Evolutionary conservation across 1,139 yeast species (phyloP).

Genomic region (Pichia sp.): DNA sequence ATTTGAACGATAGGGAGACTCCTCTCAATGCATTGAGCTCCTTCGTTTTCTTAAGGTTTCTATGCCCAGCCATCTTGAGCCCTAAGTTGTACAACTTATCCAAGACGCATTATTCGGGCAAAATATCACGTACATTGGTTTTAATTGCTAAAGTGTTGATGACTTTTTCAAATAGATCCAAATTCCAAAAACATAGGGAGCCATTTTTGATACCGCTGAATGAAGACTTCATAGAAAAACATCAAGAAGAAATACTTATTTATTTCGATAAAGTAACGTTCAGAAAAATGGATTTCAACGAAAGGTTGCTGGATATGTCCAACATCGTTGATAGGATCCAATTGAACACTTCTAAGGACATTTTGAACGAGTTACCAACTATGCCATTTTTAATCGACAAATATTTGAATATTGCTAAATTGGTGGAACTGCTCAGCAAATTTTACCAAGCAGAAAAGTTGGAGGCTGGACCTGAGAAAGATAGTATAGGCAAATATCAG

Average conservation of each 20-base stretch:
- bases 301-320: constrained; percentile 53
- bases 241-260: constrained; percentile 53
- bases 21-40: constrained; percentile 75
- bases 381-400: constrained; percentile 68
- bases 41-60: constrained; percentile 76
- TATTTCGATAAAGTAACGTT: constrained; percentile 74
- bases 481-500: constrained; percentile 22
- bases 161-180: constrained; percentile 72
- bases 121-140: constrained; percentile 71
- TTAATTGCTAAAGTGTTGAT: constrained; percentile 77
- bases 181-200: constrained; percentile 72
- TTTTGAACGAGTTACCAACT: constrained; percentile 57
- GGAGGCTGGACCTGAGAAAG: neutral
- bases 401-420: constrained; percentile 55
- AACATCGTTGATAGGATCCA: constrained; percentile 48
- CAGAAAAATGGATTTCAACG: constrained; percentile 61
- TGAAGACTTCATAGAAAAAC: constrained; percentile 49
- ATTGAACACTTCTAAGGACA: constrained; percentile 34
- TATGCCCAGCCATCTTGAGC: constrained; percentile 87
- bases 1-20: constrained; percentile 50
- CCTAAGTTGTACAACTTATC: constrained; percentile 80
- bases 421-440: constrained; percentile 37
- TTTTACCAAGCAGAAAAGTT: neutral
- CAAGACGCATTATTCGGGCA: constrained; percentile 64
- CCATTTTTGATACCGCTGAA: constrained; percentile 75